A percentile compares a stretch with the other conserved stretches of the same genome.
Evolutionary conservation across 768 basidiomycete species (phyloP).

Genomic region (Boletus coccyginus): DNA sequence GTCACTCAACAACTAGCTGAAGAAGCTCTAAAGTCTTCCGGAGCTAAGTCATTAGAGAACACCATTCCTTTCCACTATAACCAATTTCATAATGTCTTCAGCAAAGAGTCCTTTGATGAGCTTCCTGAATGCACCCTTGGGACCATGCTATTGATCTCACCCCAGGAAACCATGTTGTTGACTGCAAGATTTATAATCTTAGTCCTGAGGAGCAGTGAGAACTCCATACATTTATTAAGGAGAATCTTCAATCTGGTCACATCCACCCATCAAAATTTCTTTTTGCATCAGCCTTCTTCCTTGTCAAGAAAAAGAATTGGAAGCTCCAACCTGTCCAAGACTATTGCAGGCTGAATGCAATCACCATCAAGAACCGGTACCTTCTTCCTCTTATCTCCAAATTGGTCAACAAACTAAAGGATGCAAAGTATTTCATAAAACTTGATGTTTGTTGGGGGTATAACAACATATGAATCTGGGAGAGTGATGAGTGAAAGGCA

Average conservation of each 20-base stretch:
- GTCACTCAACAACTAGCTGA: no score
- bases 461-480: neutral
- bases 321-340: neutral
- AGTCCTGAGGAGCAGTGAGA: neutral
- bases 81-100: no score
- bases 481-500: neutral
- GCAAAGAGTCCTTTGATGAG: no score
- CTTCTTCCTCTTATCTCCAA: neutral
- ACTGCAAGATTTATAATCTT: neutral
- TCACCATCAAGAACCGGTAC: neutral
- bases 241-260: conserved; percentile 8
- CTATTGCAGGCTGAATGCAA: neutral
- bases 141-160: no score
- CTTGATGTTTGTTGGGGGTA: neutral
- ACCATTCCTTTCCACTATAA: no score
- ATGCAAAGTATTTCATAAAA: neutral
- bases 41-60: no score
- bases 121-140: no score
- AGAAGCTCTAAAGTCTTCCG: no score
- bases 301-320: neutral
- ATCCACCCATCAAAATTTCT: neutral
- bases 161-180: neutral
- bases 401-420: neutral
- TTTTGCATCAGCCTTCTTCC: neutral
- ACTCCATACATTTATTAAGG: conserved; percentile 20